Evolutionary conservation across 2,329 filamentous ascomycete genomes (phyloP), one percentile per base, ranked within the genome.

Genomic region (Didymella glomerata): DNA sequence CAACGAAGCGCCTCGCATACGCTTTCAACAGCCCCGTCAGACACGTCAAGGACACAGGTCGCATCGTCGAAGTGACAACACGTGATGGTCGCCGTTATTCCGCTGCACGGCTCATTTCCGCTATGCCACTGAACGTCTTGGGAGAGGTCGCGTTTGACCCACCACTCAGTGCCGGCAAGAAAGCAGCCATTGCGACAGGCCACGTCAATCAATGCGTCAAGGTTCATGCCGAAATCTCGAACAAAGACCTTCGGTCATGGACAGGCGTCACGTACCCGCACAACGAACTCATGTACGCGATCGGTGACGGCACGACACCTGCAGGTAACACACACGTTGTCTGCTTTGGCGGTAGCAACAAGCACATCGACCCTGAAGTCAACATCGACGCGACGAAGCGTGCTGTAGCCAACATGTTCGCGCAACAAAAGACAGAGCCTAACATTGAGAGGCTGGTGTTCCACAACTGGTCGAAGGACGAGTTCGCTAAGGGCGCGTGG

Each of bases 381-480:
- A 68, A 82, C 42, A 71, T 81, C 2, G 58, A 77, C 2, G 60
- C 64, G 24, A 76, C 72, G 0, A 69, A 76, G 14, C 60, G 68
- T n/a, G 75, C 77, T 0, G 69, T 47, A 54, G 75, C 14, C 70
- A 72, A 2, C 64, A 78, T 66, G 68, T 75, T n/a, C 68, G 68
- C 38, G 2, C 58, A 61, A 7, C 27, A 54, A 13, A 27, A 63
- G 22, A 44, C 63, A 24, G 27, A 48, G 16, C 56, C 49, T 2
- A 32, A 62, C 10, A 63, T 67, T 24, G 46, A 67, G 49, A 54
- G 66, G 10, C 18, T 67, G 72, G 78, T 82, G 0, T 83, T 82
- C 40, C 81, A 84, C 46, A 82, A 83, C 54, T 84, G 81, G 82
- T 76, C 70, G 9, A 79, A 78, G 45, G 81, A 84, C 44, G 76